Evolutionary conservation across 208 protist genomes (phyloP).

Genomic region (Leptomonas seymouri): DNA sequence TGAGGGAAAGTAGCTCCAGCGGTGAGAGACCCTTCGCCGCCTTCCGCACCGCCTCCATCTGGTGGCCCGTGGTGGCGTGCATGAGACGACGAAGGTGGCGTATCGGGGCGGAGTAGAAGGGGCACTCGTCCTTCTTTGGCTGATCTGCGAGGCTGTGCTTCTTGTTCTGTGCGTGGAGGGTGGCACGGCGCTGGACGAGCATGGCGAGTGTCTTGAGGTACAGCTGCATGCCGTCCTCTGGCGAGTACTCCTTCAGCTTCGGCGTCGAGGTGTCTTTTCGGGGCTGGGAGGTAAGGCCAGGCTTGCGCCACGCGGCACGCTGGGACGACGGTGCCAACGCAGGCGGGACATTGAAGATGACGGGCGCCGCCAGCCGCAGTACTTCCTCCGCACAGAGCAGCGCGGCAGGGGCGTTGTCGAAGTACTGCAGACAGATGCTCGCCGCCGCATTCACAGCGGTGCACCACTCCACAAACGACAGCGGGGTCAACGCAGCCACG

Average conservation of each 20-base stretch:
- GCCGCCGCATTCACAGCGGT: conserved; percentile 36
- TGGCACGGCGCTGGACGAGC: conserved; percentile 57
- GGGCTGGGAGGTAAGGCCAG: conserved; percentile 24
- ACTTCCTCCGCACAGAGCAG: conserved; percentile 70
- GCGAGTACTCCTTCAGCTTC: conserved; percentile 45
- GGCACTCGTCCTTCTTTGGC: conserved; percentile 36
- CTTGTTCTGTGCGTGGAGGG: conserved; percentile 33
- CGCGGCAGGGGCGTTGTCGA: conserved; percentile 33
- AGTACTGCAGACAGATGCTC: conserved; percentile 35
- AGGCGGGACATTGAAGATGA: conserved; percentile 40
- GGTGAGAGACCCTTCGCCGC: conserved; percentile 29
- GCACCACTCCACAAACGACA: conserved; percentile 64
- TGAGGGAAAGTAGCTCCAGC: conserved; percentile 48
- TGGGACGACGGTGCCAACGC: conserved; percentile 3
- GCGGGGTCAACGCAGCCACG: conserved; percentile 46
- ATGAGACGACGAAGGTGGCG: conserved; percentile 55
- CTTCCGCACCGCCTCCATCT: conserved; percentile 26
- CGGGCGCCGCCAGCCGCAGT: conserved; percentile 50
- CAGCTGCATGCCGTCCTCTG: conserved; percentile 43
- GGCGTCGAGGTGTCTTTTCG: conserved; percentile 33
- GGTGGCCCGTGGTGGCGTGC: conserved; percentile 7
- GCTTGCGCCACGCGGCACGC: conserved; percentile 22
- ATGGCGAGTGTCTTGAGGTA: conserved; percentile 51
- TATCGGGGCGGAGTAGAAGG: conserved; percentile 43
- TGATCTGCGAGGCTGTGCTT: conserved; percentile 50